Conservation (phyloP, 2,329 filamentous ascomycete genomes). For the Diaporthe helianthi region DNA sequence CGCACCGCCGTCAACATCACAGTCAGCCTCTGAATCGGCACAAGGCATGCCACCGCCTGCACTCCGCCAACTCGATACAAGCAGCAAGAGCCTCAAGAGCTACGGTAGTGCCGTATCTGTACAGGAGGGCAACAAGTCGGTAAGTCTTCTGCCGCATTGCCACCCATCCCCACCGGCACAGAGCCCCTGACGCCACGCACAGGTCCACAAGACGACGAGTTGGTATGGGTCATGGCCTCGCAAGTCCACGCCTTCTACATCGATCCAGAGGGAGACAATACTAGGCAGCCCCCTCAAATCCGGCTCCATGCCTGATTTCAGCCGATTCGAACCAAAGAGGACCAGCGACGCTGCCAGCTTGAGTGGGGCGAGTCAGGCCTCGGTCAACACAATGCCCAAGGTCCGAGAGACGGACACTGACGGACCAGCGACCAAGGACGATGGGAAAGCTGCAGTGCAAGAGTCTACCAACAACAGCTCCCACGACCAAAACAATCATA, state of each 20-base stretch:
- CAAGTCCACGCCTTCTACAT: constrained; percentile 66
- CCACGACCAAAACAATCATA: not conserved
- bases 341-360: constrained; percentile 42
- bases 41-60: constrained; percentile 23
- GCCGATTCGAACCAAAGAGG: constrained; percentile 55
- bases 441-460: not conserved
- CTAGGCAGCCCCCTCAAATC: constrained; percentile 61
- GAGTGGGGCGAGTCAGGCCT: constrained; percentile 42
- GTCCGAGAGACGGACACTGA: constrained; percentile 40
- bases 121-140: constrained; percentile 24
- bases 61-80: constrained; percentile 18
- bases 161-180: not conserved
- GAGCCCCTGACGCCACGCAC: constrained; percentile 21
- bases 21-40: not conserved
- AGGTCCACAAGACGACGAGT: constrained; percentile 62
- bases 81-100: constrained; percentile 28
- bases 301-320: constrained; percentile 55
- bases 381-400: constrained; percentile 42
- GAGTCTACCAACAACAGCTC: not conserved
- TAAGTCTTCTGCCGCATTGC: not conserved
- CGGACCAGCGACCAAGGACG: not conserved
- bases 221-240: constrained; percentile 71
- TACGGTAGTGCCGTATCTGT: constrained; percentile 2
- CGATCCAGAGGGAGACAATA: constrained; percentile 67
- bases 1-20: constrained; percentile 32